phyloP scores from a whole-genome alignment of 305 asterid genomes.

The Salvia sclarea region DNA sequence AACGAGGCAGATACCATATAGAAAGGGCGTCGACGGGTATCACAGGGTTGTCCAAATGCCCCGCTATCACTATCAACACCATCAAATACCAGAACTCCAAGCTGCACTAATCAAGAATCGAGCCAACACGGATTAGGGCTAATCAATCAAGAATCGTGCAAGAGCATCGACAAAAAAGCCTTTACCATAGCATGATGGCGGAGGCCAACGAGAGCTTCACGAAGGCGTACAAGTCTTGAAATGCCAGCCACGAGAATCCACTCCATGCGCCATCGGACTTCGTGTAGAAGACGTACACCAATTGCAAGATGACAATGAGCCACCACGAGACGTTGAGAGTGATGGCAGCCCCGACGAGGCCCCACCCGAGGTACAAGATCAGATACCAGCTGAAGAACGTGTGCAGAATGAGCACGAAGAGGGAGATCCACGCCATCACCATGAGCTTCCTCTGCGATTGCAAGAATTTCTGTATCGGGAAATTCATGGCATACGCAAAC shows the following conservation, averaged over 20 bases:
- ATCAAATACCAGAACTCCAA: constrained; percentile 88
- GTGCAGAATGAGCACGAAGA: constrained; percentile 50
- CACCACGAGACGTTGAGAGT: constrained; percentile 67
- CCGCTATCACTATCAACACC: constrained; percentile 63
- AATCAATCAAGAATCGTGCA: no score
- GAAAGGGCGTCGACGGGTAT: constrained; percentile 79
- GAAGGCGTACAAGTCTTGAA: constrained; percentile 61
- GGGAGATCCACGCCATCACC: constrained; percentile 73
- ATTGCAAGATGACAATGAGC: constrained; percentile 58
- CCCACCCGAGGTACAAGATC: constrained; percentile 61
- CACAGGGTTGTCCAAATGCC: constrained; percentile 70
- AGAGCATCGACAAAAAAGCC: no score
- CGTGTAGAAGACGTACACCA: constrained; percentile 52
- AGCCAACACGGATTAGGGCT: background rate
- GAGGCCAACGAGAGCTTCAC: constrained; percentile 73
- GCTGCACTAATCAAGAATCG: constrained; percentile 44
- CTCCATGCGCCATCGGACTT: constrained; percentile 79
- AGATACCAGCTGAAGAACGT: constrained; percentile 63
- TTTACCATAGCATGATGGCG: constrained; percentile 80
- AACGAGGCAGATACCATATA: constrained; percentile 50
- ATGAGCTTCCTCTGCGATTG: constrained; percentile 73
- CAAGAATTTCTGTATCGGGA: constrained; percentile 80
- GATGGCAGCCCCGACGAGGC: constrained; percentile 68
- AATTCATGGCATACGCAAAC: constrained; percentile 73
- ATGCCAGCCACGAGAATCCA: constrained; percentile 77